Evolutionary conservation across 225 moss, liverwort and hornwort genomes (phyloP), one percentile per base, ranked within the genome.

Genomic region (Physcomitrium patens): DNA sequence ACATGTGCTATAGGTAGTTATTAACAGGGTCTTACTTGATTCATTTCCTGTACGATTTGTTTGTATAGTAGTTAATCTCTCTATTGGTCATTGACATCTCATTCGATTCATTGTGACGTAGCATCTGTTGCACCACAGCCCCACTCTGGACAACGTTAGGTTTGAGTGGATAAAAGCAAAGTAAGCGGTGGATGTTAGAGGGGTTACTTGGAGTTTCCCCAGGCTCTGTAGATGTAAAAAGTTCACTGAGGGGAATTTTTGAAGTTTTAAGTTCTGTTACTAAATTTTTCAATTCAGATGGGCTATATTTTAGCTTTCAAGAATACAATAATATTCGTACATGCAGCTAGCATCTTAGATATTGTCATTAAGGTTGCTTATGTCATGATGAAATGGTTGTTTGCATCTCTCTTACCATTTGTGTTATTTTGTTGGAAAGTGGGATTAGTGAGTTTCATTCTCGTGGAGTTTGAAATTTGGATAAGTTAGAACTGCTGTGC

Each of bases 161-260:
- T 56, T 46, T 43, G 66, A 69, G 79, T 73, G 82, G 77, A 46
- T 59, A 54, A 70, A 67, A 37, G 66, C 69, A 65, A 78, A 69
- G 77, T 56, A 67, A 56, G 72, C 71, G 67, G 83, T 61, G 76
- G 75, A 83, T 78, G 80, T 74, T 81, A 63, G 80, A 74, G 79
- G 86, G 83, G 83, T 83, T 83, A 86, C 80, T 60, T 65, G 61
- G 71, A 54, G 83, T 81, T 86, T 78, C 86, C 86, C 80, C 70
- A 73, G 76, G 75, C 80, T 81, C 83, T 78, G 76, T 76, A 86
- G 78, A 65, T 76, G 80, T 79, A 77, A 81, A 81, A 76, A 87
- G 76, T 78, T 87, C 81, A 76, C 75, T 71, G 71, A 74, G 75
- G 68, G 74, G 67, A 60, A 27, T 76, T 67, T 71, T 60, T 53